A percentile compares a stretch with the other conserved stretches of the same genome.
Evolutionary conservation across 108 stramenopile species (phyloP).

Genomic region (Cyclostephanos tholiformis): DNA sequence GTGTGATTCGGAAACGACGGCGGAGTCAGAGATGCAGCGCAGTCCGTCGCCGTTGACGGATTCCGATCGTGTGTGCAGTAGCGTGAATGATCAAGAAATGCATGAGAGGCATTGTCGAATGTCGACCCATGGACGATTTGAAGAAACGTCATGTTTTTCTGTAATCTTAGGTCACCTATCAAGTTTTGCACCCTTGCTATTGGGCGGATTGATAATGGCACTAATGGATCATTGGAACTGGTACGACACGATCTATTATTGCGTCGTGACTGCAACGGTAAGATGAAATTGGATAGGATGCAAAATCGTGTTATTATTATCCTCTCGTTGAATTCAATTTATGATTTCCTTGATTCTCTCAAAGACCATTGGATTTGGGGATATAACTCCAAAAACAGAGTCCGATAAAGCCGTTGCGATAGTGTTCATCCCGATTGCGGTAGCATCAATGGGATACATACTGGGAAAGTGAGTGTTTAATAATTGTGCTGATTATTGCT

Average conservation of each 20-base stretch:
- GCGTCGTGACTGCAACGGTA: slow-evolving; percentile 59
- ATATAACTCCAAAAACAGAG: slow-evolving; percentile 41
- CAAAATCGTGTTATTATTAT: slow-evolving; percentile 1
- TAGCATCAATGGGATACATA: slow-evolving; percentile 60
- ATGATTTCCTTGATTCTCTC: neutral
- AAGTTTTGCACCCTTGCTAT: slow-evolving; percentile 19
- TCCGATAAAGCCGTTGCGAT: slow-evolving; percentile 38
- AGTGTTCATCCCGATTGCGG: slow-evolving; percentile 63
- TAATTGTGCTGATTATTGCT: slow-evolving; percentile 11
- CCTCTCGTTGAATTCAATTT: neutral
- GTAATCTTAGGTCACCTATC: slow-evolving; percentile 16
- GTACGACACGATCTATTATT: slow-evolving; percentile 56
- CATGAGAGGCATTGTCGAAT: neutral
- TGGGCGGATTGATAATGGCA: slow-evolving; percentile 31
- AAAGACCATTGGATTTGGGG: slow-evolving; percentile 66
- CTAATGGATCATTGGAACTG: slow-evolving; percentile 32
- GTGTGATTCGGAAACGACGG: neutral
- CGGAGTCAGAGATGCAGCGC: neutral
- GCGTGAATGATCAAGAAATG: neutral
- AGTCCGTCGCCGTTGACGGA: neutral
- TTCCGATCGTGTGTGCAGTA: neutral
- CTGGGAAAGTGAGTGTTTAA: slow-evolving; percentile 45
- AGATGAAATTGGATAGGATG: slow-evolving; percentile 5
- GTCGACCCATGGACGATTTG: neutral
- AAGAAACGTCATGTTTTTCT: neutral